Percentiles rank a stretch among this genome's conserved stretches.
Conservation (phyloP, 225 moss, liverwort and hornwort genomes). For the Asterella californica region DNA sequence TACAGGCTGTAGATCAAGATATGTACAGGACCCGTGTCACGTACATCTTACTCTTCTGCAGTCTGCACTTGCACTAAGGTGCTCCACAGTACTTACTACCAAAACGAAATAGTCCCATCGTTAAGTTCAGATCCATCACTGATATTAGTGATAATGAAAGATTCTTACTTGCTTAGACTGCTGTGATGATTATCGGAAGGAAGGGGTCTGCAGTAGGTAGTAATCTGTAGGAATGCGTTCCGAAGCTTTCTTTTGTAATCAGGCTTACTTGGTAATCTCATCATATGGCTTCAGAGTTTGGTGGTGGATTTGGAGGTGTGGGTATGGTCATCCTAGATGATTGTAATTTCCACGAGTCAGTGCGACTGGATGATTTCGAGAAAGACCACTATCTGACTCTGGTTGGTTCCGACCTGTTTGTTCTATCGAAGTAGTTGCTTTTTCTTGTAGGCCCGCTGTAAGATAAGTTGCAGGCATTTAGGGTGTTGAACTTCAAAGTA, state of each 20-base stretch:
- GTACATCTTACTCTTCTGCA: too few relatives aligned
- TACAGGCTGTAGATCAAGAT: too few relatives aligned
- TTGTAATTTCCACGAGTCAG: slow-evolving; percentile 98
- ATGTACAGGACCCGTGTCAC: neutral
- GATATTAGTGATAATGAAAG: neutral
- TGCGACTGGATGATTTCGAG: slow-evolving; percentile 91
- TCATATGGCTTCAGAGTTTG: slow-evolving; percentile 59
- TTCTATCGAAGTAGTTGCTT: neutral
- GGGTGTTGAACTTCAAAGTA: neutral
- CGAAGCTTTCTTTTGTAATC: neutral
- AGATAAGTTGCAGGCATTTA: neutral
- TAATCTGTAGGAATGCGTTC: too few relatives aligned
- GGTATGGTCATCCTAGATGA: slow-evolving; percentile 88
- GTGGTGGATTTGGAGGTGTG: slow-evolving; percentile 55
- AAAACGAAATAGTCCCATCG: too few relatives aligned
- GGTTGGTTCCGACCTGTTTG: slow-evolving; percentile 46
- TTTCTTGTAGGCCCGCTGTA: neutral
- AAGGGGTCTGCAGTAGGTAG: too few relatives aligned
- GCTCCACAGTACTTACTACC: too few relatives aligned
- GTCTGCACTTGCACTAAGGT: too few relatives aligned
- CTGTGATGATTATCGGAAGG: neutral
- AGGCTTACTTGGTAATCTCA: too few relatives aligned
- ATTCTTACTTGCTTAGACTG: neutral
- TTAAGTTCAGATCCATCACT: neutral
- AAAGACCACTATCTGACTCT: slow-evolving; percentile 81